Evolutionary conservation across 2,329 filamentous ascomycete species (phyloP).

Genomic region (Teratosphaeria gauchensis): DNA sequence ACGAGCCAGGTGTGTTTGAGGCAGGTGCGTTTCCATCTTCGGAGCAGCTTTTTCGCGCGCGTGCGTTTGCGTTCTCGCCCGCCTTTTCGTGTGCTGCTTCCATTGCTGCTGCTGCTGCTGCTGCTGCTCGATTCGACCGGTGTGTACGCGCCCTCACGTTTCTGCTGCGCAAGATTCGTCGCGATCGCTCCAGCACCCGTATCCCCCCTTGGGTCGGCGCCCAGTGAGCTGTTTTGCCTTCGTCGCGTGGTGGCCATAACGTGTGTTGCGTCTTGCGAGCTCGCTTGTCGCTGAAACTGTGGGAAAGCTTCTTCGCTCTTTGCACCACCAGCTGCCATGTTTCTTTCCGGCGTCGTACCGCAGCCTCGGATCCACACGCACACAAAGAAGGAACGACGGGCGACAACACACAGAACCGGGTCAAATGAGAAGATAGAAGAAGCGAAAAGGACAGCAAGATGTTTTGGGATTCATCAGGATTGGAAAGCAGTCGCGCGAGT

Average conservation of each 20-base stretch:
- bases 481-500: background rate
- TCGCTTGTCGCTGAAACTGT: background rate
- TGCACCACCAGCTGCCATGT: background rate
- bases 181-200: conserved; percentile 42
- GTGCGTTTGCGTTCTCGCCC: conserved; percentile 34
- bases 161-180: conserved; percentile 23
- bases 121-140: conserved; percentile 6
- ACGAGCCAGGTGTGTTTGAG: conserved; percentile 51
- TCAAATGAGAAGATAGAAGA: background rate
- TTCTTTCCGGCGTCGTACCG: background rate
- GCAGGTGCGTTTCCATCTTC: conserved; percentile 36
- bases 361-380: background rate
- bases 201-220: conserved; percentile 44
- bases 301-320: background rate
- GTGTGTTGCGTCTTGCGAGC: background rate
- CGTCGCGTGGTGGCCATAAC: conserved; percentile 1
- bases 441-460: background rate
- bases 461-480: background rate
- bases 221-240: conserved; percentile 32
- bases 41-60: conserved; percentile 35
- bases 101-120: conserved; percentile 9
- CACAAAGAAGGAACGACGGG: background rate
- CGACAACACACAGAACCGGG: background rate
- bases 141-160: background rate
- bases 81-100: conserved; percentile 5